A percentile compares a stretch with the other conserved stretches of the same genome.
These are phyloP conservation scores for Beta macrorhiza DNA, from an alignment of 179 eudicot genomes.

Conservation along the genomic window DNA sequence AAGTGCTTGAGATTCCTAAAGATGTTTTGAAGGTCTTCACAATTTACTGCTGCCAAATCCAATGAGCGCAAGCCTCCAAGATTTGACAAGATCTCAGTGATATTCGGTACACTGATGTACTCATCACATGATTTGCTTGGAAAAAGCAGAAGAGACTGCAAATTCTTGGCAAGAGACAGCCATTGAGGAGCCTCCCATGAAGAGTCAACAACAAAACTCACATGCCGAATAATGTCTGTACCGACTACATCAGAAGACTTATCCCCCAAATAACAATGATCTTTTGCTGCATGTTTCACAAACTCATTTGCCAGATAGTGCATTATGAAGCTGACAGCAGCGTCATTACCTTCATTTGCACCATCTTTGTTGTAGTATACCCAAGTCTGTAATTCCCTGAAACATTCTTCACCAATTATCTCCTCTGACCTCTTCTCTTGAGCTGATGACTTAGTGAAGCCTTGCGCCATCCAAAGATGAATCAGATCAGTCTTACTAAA, in stretches of 20 bases:
- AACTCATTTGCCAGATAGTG: conserved; percentile 11
- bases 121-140: not conserved
- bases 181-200: conserved; percentile 6
- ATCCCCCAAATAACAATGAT: not conserved
- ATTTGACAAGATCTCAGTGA: not conserved
- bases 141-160: not conserved
- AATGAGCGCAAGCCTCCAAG: not conserved
- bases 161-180: not conserved
- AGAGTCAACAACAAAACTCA: not conserved
- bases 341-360: too few species aligned
- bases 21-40: conserved; percentile 4
- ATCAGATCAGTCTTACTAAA: conserved; percentile 15
- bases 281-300: not conserved
- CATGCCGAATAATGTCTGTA: not conserved
- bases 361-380: not conserved
- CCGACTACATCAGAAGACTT: too few species aligned
- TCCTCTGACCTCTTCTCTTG: not conserved
- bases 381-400: not conserved
- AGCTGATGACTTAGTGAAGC: not conserved
- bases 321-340: not conserved
- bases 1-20: conserved; percentile 14
- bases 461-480: conserved; percentile 30
- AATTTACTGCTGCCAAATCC: not conserved
- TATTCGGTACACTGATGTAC: too few species aligned
- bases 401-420: conserved; percentile 15